Evolutionary conservation across 116 monocot species (phyloP), one percentile per base, ranked within the genome.

Genomic region (Zostera marina): DNA sequence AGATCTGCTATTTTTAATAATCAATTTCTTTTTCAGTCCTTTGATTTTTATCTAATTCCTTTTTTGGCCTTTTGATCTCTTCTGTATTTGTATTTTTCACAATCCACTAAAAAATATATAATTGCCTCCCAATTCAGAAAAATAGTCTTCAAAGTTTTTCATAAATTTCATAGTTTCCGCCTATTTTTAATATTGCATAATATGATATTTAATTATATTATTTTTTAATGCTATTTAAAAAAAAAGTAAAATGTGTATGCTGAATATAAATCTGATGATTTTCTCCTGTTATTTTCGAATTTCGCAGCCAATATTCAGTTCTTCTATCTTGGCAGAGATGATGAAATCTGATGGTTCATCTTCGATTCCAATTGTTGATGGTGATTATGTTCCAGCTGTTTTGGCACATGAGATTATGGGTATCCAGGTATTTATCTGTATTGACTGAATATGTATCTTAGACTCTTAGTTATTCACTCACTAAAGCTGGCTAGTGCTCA

Each of bases 291-390:
- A 12, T 38, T 2, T 59, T 40, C 42, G 11, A 17, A 54, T 3
- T 58, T 42, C 79, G 75, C 76, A 96, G 96, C 89, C 89, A 47
- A 59, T 89, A 49, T 89, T 80, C 58, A 82, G 89, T 60, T 70
- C 96, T 9, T 88, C 89, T 64, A 46, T 96, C 44, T 70, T 96
- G 67, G 47, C 71, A 26, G 96, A 96, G 63, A 85, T 89, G 89
- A 96, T 89, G 68, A 85, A 66, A 66, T 85, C 85, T 41, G 96
- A 96, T 78, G 96, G 96, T 65, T 82, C 78, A 57, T 80, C 82
- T 47, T 41, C 78, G 51, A 70, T 89, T 66, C 78, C 89, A 66
- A 76, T 96, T 43, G 45, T 89, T 51, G 20, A 21, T 53, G 53
- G 53, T 12, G 53, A 14, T 2, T 11, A 20, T 24, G 17, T 57